Base-by-base conservation (phyloP, 306 rosid species). In the Prosopis cineraria region DNA sequence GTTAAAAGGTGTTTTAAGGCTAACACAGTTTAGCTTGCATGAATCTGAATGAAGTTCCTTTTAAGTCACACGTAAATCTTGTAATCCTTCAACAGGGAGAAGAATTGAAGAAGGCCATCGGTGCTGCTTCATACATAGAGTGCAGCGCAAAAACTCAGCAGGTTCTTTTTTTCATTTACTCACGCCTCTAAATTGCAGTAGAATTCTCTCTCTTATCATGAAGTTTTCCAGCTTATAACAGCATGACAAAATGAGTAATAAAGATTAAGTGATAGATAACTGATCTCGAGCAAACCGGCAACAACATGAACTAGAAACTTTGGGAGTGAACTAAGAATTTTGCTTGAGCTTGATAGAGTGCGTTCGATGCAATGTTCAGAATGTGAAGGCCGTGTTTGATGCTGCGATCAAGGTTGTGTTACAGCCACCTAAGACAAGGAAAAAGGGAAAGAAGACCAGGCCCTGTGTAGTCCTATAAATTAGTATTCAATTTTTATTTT, bases 81-180 rank as follows among this genome's bases (percentile, higher is more conserved):
- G 34, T 68, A 52, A 77, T 75, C 76, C 5, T 45, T 81, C 41
- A 29, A 78, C 89, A 94, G 97, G 97, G 98, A 77, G 96, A 94
- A 86, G 98, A 94, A 72, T 89, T 94, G 81, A 91, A 86, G 93
- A 94, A 89, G 78, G 86, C 93, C 70, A 94, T 94, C 76, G 98
- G 98, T 84, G 97, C 97, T 65, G 94, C 94, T 48, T 90, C 83
- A 30, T 94, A 94, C 87, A 68, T 94, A 79, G 98, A 94, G 78
- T 94, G 98, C 88, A 94, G 98, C 88, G 90, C 98, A 53, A 94
- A 94, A 85, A 91, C 97, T 76, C 98, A 94, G 72, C 97, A 91
- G 97, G 98, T 90, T 83, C 22, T 39, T 24, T 78, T 68, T 40
- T 40, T 1, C 43, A 16, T 6, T 25, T 53, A 19, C 27, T 30